These are phyloP conservation scores for Ophiocordyceps camponoti-rufipedis DNA, from an alignment of 2,329 filamentous ascomycete species.

Conservation along the genomic window DNA sequence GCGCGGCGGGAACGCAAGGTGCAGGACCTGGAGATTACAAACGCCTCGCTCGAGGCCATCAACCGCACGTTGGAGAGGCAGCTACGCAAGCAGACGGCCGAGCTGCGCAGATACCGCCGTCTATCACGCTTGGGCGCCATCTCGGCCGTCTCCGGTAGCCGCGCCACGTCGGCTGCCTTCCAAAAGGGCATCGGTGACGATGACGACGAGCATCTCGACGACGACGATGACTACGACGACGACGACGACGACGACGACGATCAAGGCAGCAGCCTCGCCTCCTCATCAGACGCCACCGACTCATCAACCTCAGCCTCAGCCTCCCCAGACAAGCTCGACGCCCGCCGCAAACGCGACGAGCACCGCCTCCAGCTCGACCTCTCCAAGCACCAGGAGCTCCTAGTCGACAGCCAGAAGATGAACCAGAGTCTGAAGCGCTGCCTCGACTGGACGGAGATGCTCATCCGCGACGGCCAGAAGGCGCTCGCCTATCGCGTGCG, in stretches of 20 bases:
- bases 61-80: slow-evolving; percentile 86
- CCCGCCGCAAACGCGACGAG: slow-evolving; percentile 55
- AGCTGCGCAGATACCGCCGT: slow-evolving; percentile 72
- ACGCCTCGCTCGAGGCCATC: slow-evolving; percentile 85
- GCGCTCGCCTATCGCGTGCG: slow-evolving; percentile 63
- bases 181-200: slow-evolving; percentile 23
- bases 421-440: slow-evolving; percentile 88
- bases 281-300: slow-evolving; percentile 34
- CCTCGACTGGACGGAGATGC: slow-evolving; percentile 71
- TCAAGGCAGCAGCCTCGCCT: slow-evolving; percentile 19
- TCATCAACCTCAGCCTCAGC: slow-evolving; percentile 22
- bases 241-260: slow-evolving; percentile 18
- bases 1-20: slow-evolving; percentile 88
- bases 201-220: slow-evolving; percentile 17
- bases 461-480: slow-evolving; percentile 77
- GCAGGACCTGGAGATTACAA: slow-evolving; percentile 88
- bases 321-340: slow-evolving; percentile 17
- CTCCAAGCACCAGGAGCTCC: slow-evolving; percentile 70
- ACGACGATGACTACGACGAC: slow-evolving; percentile 15
- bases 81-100: slow-evolving; percentile 75
- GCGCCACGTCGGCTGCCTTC: slow-evolving; percentile 22
- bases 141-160: slow-evolving; percentile 34
- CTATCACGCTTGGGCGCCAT: slow-evolving; percentile 66
- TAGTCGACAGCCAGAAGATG: slow-evolving; percentile 84
- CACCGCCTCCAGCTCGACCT: slow-evolving; percentile 71